These are phyloP conservation scores for Circinella minor DNA, from an alignment of 371 early-diverging fungal species.

Conservation along the genomic window DNA sequence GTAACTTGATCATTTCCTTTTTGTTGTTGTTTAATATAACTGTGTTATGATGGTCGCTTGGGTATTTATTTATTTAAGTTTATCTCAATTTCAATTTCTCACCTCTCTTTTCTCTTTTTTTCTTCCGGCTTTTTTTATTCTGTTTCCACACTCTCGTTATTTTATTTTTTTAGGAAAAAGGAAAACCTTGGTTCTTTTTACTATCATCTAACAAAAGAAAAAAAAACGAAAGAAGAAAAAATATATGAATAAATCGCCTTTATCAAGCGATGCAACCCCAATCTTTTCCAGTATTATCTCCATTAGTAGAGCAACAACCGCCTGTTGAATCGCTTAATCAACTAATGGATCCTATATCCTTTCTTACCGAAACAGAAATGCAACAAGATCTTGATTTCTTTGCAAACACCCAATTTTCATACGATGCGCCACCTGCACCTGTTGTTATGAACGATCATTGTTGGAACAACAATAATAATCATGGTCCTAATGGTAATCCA, in stretches of 20 bases:
- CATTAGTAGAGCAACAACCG: not conserved
- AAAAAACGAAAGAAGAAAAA: not conserved
- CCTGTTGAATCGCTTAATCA: conserved; percentile 38
- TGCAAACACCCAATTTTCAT: conserved; percentile 62
- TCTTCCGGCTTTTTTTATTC: not conserved
- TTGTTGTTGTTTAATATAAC: no score
- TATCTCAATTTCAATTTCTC: not conserved
- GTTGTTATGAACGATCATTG: not conserved
- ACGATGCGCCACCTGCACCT: conserved; percentile 14
- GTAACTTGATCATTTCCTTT: not conserved
- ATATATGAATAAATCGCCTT: conserved; percentile 1
- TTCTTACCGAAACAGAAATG: conserved; percentile 42
- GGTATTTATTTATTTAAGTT: not conserved
- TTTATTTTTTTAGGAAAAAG: not conserved
- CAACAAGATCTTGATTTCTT: conserved; percentile 44
- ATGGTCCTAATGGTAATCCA: not conserved
- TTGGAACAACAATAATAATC: not conserved
- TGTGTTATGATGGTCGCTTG: no score
- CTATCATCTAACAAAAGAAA: no score
- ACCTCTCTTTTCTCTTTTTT: not conserved
- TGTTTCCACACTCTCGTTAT: not conserved
- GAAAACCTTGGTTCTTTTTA: not conserved
- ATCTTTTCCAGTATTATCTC: conserved; percentile 9
- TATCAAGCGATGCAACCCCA: conserved; percentile 13
- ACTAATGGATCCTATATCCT: conserved; percentile 36